These are phyloP conservation scores for Aspergillus saccharolyticus DNA, from an alignment of 495 filamentous ascomycete species.

Conservation along the genomic window DNA sequence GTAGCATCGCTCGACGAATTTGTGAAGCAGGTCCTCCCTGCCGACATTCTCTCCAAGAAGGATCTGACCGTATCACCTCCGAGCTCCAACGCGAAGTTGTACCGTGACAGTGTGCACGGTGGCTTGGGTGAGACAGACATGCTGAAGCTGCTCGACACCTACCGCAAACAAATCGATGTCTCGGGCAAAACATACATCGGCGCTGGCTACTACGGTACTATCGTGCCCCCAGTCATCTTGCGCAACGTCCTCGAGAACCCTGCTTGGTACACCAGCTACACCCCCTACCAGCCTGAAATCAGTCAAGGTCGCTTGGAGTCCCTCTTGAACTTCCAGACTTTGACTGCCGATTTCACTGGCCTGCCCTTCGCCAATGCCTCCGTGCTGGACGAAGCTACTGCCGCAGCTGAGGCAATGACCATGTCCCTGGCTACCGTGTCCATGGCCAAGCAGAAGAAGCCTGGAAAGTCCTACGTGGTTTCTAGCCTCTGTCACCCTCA, in stretches of 20 bases:
- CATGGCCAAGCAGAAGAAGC: constrained; percentile 62
- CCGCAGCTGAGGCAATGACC: constrained; percentile 96
- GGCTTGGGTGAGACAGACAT: constrained; percentile 65
- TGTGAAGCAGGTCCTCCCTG: constrained; percentile 78
- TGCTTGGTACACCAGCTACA: constrained; percentile 98
- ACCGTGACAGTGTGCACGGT: constrained; percentile 45
- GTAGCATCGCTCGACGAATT: constrained; percentile 76
- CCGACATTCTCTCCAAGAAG: constrained; percentile 71
- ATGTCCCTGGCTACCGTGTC: constrained; percentile 79
- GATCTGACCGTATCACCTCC: constrained; percentile 42
- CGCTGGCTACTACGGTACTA: constrained; percentile 80
- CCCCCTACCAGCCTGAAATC: constrained; percentile 97
- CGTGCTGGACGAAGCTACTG: constrained; percentile 88
- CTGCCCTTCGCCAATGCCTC: constrained; percentile 92
- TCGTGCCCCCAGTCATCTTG: constrained; percentile 87
- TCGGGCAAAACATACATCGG: constrained; percentile 66
- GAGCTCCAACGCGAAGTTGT: constrained; percentile 35
- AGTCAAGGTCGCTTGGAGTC: constrained; percentile 92
- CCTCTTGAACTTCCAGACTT: constrained; percentile 92
- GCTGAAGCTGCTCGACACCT: constrained; percentile 55
- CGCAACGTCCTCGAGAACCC: constrained; percentile 91
- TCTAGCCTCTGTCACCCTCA: constrained; percentile 82
- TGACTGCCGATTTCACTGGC: constrained; percentile 85
- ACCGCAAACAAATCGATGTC: constrained; percentile 60
- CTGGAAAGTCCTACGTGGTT: constrained; percentile 77